phyloP scores from a whole-genome alignment of 129 eudicot genomes.

The Lactuca saligna region DNA sequence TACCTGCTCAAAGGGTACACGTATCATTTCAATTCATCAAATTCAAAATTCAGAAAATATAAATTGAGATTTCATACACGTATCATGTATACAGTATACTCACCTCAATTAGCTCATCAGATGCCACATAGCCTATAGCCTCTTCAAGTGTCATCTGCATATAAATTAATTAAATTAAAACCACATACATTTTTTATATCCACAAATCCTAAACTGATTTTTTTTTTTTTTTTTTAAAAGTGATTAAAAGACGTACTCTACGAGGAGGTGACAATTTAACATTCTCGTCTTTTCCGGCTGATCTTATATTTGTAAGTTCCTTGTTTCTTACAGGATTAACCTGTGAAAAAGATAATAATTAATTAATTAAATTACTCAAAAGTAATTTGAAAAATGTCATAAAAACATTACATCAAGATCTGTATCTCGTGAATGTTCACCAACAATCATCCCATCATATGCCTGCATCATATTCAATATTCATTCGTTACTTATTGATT shows the following conservation, averaged over 20 bases:
- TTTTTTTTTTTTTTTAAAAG: no score
- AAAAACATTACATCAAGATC: constrained; percentile 78
- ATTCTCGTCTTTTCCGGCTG: constrained; percentile 85
- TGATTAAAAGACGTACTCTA: constrained; percentile 42
- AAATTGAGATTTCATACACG: no score
- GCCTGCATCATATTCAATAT: constrained; percentile 64
- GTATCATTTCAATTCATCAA: background rate
- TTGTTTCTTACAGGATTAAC: constrained; percentile 83
- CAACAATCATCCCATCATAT: constrained; percentile 98
- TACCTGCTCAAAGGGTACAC: constrained; percentile 41
- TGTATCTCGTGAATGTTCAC: constrained; percentile 95
- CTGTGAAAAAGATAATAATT: constrained; percentile 31
- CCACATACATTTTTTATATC: background rate
- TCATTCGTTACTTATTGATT: background rate
- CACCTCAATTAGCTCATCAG: constrained; percentile 98
- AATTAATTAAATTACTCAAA: no score
- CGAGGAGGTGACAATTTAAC: constrained; percentile 97
- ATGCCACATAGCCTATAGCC: constrained; percentile 96
- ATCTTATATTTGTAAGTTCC: constrained; percentile 78
- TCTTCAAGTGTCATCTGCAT: constrained; percentile 97
- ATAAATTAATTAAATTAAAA: background rate
- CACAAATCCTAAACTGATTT: no score
- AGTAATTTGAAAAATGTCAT: no score
- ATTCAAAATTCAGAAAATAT: background rate
- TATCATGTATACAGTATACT: background rate